Evolutionary conservation across 2,329 filamentous ascomycete species (phyloP), one percentile per base, ranked within the genome.

Genomic region (Orbilia ellipsospora): DNA sequence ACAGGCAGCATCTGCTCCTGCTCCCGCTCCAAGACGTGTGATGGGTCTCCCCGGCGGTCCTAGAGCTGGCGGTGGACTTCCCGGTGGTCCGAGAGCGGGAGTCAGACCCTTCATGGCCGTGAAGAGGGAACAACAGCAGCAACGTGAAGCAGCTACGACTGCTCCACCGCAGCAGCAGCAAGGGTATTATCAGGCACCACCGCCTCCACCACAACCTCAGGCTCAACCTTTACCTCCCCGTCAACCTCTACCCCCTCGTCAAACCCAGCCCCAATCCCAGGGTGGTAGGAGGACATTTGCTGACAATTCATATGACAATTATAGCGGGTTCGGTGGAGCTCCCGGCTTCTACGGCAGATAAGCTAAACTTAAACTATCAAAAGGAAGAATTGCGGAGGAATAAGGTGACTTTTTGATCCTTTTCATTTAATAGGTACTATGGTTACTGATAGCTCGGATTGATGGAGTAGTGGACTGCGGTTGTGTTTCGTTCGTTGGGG

Each of bases 121-220:
- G 64, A 75, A 69, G 61, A 61, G 59, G 23, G 67, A 77, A 20
- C 62, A 61, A 52, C 65, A 77, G 45, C 73, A 77, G 56, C 48
- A 23, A 23, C 48, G 18, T 18, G n/a, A n/a, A 20, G 20, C 54
- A 5, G 57, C 68, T 23, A 61, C 64, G 7, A 45, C 64, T 26
- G 57, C 70, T 23, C 72, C 72, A 15, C 65, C 48, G n/a, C 65
- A 69, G 36, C 54, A 52, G 28, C 66, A 63, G 13, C 70, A 74
- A 44, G 23, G 28, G 44, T 62, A 61, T 50, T 64, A 68, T 2
- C 67, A 64, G 16, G 15, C 13, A 18, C 44, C 44, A 16, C 67
- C 67, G 28, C 67, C 59, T 8, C 44, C 44, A 16, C 67, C 67
- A 18, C 67, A 50, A 12, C 67, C 67, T 15, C 67, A 56, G 8